These are phyloP conservation scores for Colletotrichum spaethianum DNA, from an alignment of 2,329 filamentous ascomycete species.

Conservation along the genomic window DNA sequence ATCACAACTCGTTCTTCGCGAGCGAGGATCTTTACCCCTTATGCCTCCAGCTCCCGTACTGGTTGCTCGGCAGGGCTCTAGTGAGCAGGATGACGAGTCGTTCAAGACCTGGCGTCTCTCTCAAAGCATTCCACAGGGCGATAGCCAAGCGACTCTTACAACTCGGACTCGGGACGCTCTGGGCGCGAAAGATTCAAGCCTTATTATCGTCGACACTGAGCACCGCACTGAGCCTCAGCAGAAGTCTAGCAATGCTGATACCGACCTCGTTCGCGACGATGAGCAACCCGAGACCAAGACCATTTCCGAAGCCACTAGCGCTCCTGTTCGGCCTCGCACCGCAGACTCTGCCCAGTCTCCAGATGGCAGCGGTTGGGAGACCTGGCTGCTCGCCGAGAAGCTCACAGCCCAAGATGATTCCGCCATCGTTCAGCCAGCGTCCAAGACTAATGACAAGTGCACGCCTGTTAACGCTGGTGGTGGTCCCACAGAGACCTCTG, in stretches of 20 bases:
- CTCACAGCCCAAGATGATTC: constrained; percentile 12
- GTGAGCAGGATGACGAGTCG: constrained; percentile 39
- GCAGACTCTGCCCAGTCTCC: constrained; percentile 30
- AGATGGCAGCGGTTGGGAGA: constrained; percentile 19
- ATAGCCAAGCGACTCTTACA: constrained; percentile 8
- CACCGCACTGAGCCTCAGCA: neutral
- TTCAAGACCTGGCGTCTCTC: constrained; percentile 44
- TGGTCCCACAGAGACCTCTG: neutral
- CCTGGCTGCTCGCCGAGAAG: constrained; percentile 37
- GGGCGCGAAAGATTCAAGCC: neutral
- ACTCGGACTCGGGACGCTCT: neutral
- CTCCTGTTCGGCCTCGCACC: neutral
- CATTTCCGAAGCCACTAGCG: neutral
- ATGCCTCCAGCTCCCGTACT: constrained; percentile 33
- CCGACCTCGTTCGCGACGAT: neutral
- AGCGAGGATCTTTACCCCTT: constrained; percentile 40
- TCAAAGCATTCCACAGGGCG: constrained; percentile 19
- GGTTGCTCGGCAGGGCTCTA: constrained; percentile 7
- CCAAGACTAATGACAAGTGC: neutral
- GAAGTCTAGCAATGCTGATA: neutral
- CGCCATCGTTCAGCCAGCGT: neutral
- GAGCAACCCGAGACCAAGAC: neutral
- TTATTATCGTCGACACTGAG: neutral
- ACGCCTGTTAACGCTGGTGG: neutral
- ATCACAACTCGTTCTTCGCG: constrained; percentile 29